Base-by-base conservation (phyloP, 768 basidiomycete species). In the Mycena rebaudengoi region DNA sequence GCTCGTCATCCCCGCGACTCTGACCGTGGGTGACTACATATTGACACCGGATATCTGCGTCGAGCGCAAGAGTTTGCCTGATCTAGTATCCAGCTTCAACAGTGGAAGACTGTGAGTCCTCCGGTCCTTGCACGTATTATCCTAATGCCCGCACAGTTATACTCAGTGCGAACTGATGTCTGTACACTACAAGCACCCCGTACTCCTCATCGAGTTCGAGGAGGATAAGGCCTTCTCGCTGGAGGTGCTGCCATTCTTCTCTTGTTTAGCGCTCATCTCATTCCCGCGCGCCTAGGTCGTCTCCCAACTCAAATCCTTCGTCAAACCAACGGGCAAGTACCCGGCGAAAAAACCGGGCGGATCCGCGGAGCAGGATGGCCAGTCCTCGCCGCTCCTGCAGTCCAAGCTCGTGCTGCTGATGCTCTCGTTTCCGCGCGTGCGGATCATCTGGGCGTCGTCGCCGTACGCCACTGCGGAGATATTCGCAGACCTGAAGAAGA, bases 161-260 rank as follows among this genome's bases (percentile, higher is more conserved):
- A 93, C 95, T 0, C 98, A 99, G 72, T 99, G 97, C 79, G 97
- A 99, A 76, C 74, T 94, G 21, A 98, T 99, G 97, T 95, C 93
- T 0, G 91, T 90, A 16, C 92, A 98, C 74, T 99, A 99, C 80
- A 98, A 95, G 76, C 88, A 91, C 20, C 96, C 97, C 0, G 83
- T 99, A 53, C 81, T 99, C 16, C 82, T 99, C 11, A 98, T 99
- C 69, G 96, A 99, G 73, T 99, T 99, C 65, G 97, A 99, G 73
- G 95, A 99, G 78, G 92, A 98, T 75, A 98, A 97, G 70, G 89
- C 94, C 0, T 98, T 98, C 75, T 91, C 92, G 0, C 83, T 99
- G 12, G 92, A 96, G 77, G 96, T 93, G 62, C 54, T 82, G 73
- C 39, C 10, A 21, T 29, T 29, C n/a, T n/a, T n/a, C n/a, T n/a